Base-by-base conservation (phyloP, 257 asterid genomes). In the Avicennia marina region DNA sequence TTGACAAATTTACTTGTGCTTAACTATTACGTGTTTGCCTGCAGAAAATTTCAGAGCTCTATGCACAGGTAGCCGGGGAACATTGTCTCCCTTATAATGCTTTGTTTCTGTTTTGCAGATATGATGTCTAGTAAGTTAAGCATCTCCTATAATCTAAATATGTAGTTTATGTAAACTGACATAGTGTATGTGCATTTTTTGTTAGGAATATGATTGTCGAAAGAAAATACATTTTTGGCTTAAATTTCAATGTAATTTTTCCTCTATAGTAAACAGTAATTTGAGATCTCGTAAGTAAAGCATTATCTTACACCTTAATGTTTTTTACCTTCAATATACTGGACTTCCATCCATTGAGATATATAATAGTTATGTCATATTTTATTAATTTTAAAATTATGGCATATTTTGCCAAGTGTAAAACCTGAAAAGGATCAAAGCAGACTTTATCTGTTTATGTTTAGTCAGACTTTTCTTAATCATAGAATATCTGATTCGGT, bases 41-140 rank as follows among this genome's bases (percentile, higher is more conserved):
- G 94, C 96, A 90, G 96, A 87, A 76, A 90, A 90, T 58, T 90
- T 90, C 32, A 83, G 98, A 74, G 96, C 94, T 66, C 98, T 90
- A 64, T 90, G 98, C 94, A 90, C 95, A 60, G 96, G 96, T 90
- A 87, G 76, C 77, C 81, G 78, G 77, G 78, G 75, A 78, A 73
- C 87, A 64, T 67, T 64, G 73, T 62, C 71, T 67, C 73, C 79
- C 71, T 63, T 67, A 41, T 60, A 55, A 22, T 45, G 65, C 65
- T 72, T 56, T 56, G 15, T 13, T 58, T 51, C 31, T 61, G 33
- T 62, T 66, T 24, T 43, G 47, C 32, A n/a, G 29, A 11, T 50
- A 51, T 27, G 47, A 48, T 34, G 53, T 22, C 19, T 46, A 41
- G 61, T 68, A 61, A 47, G 63, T 54, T 48, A 24, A 33, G 21